A percentile compares a stretch with the other conserved stretches of the same genome.
These are phyloP conservation scores for Colletotrichum euphorbiae DNA, from an alignment of 2,329 filamentous ascomycete species.

Conservation along the genomic window DNA sequence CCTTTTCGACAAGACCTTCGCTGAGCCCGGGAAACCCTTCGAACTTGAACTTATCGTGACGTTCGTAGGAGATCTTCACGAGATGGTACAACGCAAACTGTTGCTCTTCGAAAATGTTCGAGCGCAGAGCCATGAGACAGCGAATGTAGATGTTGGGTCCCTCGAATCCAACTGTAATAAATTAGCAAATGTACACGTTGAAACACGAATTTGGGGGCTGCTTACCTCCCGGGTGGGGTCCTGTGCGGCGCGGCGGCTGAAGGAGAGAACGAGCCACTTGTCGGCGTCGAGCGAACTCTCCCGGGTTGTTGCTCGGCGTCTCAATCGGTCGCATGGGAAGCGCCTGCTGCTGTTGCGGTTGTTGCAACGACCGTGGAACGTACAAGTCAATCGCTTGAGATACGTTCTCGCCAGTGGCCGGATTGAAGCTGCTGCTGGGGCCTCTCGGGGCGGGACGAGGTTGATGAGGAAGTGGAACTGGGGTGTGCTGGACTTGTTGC, in stretches of 20 bases:
- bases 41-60: constrained; percentile 95
- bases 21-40: constrained; percentile 90
- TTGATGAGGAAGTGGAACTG: constrained; percentile 43
- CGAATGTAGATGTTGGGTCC: constrained; percentile 93
- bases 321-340: constrained; percentile 78
- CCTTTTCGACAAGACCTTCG: constrained; percentile 88
- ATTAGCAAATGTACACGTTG: background rate
- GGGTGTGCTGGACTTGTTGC: constrained; percentile 45
- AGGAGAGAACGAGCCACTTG: constrained; percentile 51
- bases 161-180: constrained; percentile 66
- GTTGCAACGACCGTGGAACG: constrained; percentile 59
- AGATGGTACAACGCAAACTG: constrained; percentile 94
- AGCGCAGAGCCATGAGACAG: constrained; percentile 85
- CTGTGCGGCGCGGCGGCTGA: constrained; percentile 31
- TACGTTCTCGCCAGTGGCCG: constrained; percentile 65
- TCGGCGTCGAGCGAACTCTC: constrained; percentile 72
- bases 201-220: constrained; percentile 40
- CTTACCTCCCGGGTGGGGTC: constrained; percentile 70
- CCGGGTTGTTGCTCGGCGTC: constrained; percentile 80
- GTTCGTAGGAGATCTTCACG: constrained; percentile 94
- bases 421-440: constrained; percentile 62
- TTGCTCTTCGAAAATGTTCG: constrained; percentile 82
- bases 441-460: constrained; percentile 51
- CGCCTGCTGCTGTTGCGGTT: constrained; percentile 72
- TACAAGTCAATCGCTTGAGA: constrained; percentile 70